A percentile compares a stretch with the other conserved stretches of the same genome.
Evolutionary conservation across 2,329 filamentous ascomycete genomes (phyloP).

Genomic region (Diaporthe eres): DNA sequence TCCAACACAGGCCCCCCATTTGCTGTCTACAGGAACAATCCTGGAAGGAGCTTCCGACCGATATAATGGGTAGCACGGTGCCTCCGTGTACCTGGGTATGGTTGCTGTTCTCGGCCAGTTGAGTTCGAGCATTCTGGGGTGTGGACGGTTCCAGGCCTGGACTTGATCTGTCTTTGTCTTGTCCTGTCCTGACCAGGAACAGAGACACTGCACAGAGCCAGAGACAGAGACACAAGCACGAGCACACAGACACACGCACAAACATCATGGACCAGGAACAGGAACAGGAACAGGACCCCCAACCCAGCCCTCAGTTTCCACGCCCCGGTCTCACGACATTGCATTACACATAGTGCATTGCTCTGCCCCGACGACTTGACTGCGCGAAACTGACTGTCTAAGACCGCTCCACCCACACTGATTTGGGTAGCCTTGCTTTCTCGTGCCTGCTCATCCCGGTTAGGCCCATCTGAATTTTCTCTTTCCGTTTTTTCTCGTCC

Average conservation of each 20-base stretch:
- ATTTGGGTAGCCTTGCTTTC: conserved; percentile 17
- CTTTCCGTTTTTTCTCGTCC: background rate
- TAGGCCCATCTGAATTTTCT: conserved; percentile 35
- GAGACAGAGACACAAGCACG: background rate
- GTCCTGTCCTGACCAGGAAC: background rate
- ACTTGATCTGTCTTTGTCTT: conserved; percentile 4
- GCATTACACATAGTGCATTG: background rate
- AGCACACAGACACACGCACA: conserved; percentile 9
- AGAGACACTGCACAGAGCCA: background rate
- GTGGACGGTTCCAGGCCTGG: background rate
- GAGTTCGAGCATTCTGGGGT: background rate
- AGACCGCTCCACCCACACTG: conserved; percentile 36
- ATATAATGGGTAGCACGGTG: background rate
- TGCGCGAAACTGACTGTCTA: conserved; percentile 4
- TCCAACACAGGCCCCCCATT: conserved; percentile 47
- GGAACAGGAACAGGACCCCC: background rate
- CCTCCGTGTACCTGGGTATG: background rate
- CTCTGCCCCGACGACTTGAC: background rate
- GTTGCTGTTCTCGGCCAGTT: conserved; percentile 5
- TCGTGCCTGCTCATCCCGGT: conserved; percentile 37
- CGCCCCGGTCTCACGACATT: background rate
- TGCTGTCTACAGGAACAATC: conserved; percentile 41
- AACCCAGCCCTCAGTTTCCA: background rate
- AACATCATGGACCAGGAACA: background rate
- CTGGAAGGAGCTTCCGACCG: background rate